Conservation (phyloP, 2,329 filamentous ascomycete species). For the Cryphonectria nitschkei region DNA sequence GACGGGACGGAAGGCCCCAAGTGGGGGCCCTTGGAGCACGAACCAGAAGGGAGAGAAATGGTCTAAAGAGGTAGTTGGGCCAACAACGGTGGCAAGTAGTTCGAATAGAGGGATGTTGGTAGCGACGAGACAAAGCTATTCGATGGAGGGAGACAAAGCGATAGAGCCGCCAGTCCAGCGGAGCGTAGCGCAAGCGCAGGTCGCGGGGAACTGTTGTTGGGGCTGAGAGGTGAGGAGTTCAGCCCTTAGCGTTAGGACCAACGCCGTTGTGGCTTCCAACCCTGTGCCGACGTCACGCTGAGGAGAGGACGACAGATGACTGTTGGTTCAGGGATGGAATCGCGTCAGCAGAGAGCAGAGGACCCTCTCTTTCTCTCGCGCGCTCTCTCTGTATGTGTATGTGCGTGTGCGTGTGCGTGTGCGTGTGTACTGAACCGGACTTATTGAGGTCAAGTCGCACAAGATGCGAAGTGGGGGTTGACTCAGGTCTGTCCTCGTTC, state of each 20-base stretch:
- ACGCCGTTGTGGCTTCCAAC: constrained; percentile 15
- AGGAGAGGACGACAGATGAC: neutral
- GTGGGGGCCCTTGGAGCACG: neutral
- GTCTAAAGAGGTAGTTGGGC: neutral
- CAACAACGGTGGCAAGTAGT: neutral
- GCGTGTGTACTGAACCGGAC: neutral
- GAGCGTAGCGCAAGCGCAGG: neutral
- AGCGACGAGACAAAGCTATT: constrained; percentile 3
- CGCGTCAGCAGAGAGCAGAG: neutral
- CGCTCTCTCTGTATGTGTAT: no score
- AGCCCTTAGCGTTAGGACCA: constrained; percentile 10
- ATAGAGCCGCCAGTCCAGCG: neutral
- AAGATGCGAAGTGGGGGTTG: neutral
- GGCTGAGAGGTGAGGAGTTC: neutral
- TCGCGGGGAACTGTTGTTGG: constrained; percentile 2
- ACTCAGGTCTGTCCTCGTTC: neutral
- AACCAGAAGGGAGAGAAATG: neutral
- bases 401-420: no score
- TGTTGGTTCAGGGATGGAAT: neutral
- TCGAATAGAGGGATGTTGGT: neutral
- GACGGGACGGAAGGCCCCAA: constrained; percentile 7
- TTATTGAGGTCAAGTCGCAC: neutral
- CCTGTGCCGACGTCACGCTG: constrained; percentile 1
- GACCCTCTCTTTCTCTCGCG: neutral
- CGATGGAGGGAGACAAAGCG: neutral